Base-by-base conservation (phyloP, 2,329 filamentous ascomycete species). In the Cadophora sp. region DNA sequence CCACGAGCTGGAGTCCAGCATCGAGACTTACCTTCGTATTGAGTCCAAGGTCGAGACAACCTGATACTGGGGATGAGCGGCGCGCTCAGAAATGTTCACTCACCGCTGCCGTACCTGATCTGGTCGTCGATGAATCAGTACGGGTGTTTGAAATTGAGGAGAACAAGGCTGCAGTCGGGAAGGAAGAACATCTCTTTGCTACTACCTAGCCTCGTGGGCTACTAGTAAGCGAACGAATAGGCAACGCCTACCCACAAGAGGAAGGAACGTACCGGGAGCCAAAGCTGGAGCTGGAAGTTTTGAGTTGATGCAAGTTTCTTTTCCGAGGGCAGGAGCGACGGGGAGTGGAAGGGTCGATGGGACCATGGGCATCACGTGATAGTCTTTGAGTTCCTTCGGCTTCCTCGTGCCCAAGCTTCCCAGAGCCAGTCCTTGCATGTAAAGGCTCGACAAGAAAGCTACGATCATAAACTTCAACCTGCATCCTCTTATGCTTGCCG, bases 201-300 rank as follows among this genome's bases (percentile, higher is more conserved):
- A 4, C 9, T 34, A 4, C 43, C 19, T n/a, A 31, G 27, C 51
- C 26, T 31, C 26, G 51, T 55, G 51, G 26, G 5, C 3, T 4
- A 31, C 51, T 31, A 55, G 27, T 55, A 55, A 31, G 51, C 51
- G 51, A 55, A 27, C 51, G 51, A 31, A 31, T 29, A 27, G 50
- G 26, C 50, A 29, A 29, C 6, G 4, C 2, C 50, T 3, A 29
- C 26, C 14, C 12, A 12, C 1, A 55, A 55, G 31, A 31, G 51
- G 51, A 55, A 29, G 51, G 51, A 55, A 55, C 50, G 14, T 46
- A n/a, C 16, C 11, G 4, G 19, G 16, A 5, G 7, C 11, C 48
- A 51, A 27, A 51, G 24, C 22, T 16, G 4, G 24, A 11, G 31
- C 5, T 34, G 11, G 31, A 5, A 34, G 31, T 5, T 6, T 34